These are phyloP conservation scores for Arabidopsis thaliana DNA, from an alignment of 345 rosid species.

Conservation along the genomic window DNA sequence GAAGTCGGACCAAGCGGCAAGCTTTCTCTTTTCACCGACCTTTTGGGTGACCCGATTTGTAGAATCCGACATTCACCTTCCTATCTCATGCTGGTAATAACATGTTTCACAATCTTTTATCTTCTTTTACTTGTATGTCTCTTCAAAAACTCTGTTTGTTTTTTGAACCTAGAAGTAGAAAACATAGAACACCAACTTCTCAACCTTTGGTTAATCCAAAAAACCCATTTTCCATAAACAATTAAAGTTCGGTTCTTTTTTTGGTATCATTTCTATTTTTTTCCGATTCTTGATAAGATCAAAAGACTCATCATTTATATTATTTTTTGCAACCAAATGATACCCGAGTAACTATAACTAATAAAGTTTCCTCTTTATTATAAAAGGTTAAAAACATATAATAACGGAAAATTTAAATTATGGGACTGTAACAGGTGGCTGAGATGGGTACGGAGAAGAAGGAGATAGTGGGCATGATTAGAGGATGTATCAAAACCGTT, in stretches of 20 bases:
- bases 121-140: neutral
- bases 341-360: conserved; percentile 21
- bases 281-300: conserved; percentile 37
- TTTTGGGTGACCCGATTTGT: conserved; percentile 97
- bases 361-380: conserved; percentile 18
- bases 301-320: conserved; percentile 32
- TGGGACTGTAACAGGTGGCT: conserved; percentile 74
- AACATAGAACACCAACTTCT: neutral
- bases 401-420: neutral
- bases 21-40: conserved; percentile 90
- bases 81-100: conserved; percentile 90
- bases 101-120: neutral
- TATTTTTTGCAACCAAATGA: neutral
- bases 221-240: neutral
- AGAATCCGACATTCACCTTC: conserved; percentile 98
- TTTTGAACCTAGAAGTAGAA: neutral
- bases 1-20: conserved; percentile 73
- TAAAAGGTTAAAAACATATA: neutral
- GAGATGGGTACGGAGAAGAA: conserved; percentile 64
- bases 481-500: conserved; percentile 95
- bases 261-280: neutral
- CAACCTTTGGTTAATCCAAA: conserved; percentile 13
- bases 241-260: neutral
- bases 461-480: conserved; percentile 88
- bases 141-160: conserved; percentile 10